These are phyloP conservation scores for Lentinula edodes DNA, from an alignment of 768 basidiomycete species.

Conservation along the genomic window DNA sequence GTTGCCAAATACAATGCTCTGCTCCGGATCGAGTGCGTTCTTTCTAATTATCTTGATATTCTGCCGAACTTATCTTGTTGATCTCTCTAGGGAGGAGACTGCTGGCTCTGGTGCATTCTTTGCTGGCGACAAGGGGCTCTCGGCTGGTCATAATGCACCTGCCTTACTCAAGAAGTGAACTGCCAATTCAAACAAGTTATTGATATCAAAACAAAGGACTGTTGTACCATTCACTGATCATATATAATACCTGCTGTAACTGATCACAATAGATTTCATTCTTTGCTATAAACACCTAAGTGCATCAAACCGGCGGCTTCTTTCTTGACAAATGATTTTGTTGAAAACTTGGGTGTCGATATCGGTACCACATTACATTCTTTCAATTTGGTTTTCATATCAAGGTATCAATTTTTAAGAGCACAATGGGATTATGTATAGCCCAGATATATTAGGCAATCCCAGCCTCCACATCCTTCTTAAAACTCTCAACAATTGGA, in stretches of 20 bases:
- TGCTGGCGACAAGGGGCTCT: slow-evolving; percentile 76
- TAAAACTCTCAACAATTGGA: slow-evolving; percentile 33
- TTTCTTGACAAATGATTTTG: too few relatives aligned
- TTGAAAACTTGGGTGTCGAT: too few relatives aligned
- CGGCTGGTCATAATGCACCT: slow-evolving; percentile 69
- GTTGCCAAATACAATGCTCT: slow-evolving; percentile 92
- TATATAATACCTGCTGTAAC: not conserved
- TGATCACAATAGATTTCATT: not conserved
- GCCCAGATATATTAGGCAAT: slow-evolving; percentile 6
- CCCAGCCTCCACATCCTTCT: slow-evolving; percentile 21
- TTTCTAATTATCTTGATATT: not conserved
- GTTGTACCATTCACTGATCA: not conserved
- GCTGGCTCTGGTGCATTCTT: slow-evolving; percentile 54
- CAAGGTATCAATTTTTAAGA: too few relatives aligned
- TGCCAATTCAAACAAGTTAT: not conserved
- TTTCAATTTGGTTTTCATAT: too few relatives aligned
- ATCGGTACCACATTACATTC: too few relatives aligned
- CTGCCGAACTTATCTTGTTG: slow-evolving; percentile 2
- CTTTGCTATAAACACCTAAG: not conserved
- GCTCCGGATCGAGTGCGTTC: slow-evolving; percentile 81
- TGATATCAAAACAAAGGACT: not conserved
- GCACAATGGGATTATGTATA: too few relatives aligned
- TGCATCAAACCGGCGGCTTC: too few relatives aligned
- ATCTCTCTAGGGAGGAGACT: slow-evolving; percentile 66
- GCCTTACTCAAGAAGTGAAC: slow-evolving; percentile 63